Percentiles rank a stretch among this genome's conserved stretches.
These are phyloP conservation scores for Salinomyces thailandicus DNA, from an alignment of 2,329 filamentous ascomycete species.

Conservation along the genomic window DNA sequence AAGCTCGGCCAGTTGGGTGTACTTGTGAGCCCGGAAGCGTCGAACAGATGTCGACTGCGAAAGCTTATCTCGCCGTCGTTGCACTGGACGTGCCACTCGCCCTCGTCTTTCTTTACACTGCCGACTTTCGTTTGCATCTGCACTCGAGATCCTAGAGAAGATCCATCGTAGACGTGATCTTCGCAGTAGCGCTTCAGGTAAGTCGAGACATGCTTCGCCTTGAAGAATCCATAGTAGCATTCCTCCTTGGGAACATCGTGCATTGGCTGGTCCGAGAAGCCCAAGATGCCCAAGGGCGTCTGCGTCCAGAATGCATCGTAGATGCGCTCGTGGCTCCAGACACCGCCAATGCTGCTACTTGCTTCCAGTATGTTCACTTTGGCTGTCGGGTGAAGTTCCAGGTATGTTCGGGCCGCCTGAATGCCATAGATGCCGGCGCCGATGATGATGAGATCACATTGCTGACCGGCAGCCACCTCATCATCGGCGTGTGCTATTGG, in stretches of 20 bases:
- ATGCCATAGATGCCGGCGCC: slow-evolving; percentile 13
- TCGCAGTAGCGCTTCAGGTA: slow-evolving; percentile 22
- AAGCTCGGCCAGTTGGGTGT: slow-evolving; percentile 24
- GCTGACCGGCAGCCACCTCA: neutral
- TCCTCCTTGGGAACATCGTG: slow-evolving; percentile 7
- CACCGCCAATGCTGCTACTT: slow-evolving; percentile 8
- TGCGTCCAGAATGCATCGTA: slow-evolving; percentile 24
- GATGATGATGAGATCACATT: slow-evolving; percentile 5
- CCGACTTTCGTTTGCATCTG: slow-evolving; percentile 7
- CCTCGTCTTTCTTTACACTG: slow-evolving; percentile 12
- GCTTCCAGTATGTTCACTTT: slow-evolving; percentile 15
- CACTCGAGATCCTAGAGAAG: slow-evolving; percentile 12
- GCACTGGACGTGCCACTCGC: slow-evolving; percentile 1
- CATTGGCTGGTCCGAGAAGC: slow-evolving; percentile 20
- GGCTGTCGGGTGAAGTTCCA: slow-evolving; percentile 13
- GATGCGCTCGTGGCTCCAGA: slow-evolving; percentile 11
- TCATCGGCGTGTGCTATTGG: slow-evolving; percentile 1
- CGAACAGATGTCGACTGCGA: slow-evolving; percentile 9
- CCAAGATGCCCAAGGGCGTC: slow-evolving; percentile 11
- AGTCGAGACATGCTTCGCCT: slow-evolving; percentile 14
- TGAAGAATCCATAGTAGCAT: slow-evolving; percentile 15
- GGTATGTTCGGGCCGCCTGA: slow-evolving; percentile 13
- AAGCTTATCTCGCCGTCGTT: slow-evolving; percentile 3
- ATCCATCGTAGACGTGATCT: slow-evolving; percentile 15
- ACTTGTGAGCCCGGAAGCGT: slow-evolving; percentile 18